Conservation (phyloP, 2,329 filamentous ascomycete genomes). For the Paramyrothecium roridum region DNA sequence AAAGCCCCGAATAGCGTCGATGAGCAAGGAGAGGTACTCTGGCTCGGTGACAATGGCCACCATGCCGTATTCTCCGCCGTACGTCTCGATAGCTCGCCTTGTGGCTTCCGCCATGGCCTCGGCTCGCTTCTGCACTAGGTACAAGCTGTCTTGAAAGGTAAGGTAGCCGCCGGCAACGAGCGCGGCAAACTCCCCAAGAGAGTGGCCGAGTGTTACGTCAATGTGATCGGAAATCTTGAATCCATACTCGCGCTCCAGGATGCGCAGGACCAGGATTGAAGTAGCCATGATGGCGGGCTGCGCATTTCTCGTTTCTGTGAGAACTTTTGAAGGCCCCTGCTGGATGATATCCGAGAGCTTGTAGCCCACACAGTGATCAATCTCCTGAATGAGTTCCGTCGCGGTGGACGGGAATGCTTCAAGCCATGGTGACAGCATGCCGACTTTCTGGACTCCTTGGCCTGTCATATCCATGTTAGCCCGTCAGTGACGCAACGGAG, state of each 20-base stretch:
- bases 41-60: constrained; percentile 88
- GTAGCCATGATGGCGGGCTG: constrained; percentile 97
- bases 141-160: constrained; percentile 71
- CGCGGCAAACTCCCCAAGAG: constrained; percentile 88
- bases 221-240: constrained; percentile 69
- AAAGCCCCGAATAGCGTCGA: constrained; percentile 75
- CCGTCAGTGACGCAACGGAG: not conserved
- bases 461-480: constrained; percentile 42
- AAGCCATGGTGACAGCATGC: constrained; percentile 84
- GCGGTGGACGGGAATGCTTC: constrained; percentile 79
- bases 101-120: constrained; percentile 82
- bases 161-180: constrained; percentile 83
- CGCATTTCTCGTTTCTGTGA: constrained; percentile 82
- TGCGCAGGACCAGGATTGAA: constrained; percentile 81
- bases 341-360: constrained; percentile 76
- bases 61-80: constrained; percentile 89
- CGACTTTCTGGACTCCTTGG: constrained; percentile 85
- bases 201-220: constrained; percentile 85
- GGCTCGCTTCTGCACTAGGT: constrained; percentile 72
- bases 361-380: constrained; percentile 73
- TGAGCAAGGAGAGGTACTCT: constrained; percentile 65
- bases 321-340: constrained; percentile 69
- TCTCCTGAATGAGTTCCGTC: constrained; percentile 75
- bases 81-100: constrained; percentile 57
- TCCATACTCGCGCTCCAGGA: constrained; percentile 81